Conservation (phyloP, 805 yeast genomes). For the Monosporozyma servazzii region DNA sequence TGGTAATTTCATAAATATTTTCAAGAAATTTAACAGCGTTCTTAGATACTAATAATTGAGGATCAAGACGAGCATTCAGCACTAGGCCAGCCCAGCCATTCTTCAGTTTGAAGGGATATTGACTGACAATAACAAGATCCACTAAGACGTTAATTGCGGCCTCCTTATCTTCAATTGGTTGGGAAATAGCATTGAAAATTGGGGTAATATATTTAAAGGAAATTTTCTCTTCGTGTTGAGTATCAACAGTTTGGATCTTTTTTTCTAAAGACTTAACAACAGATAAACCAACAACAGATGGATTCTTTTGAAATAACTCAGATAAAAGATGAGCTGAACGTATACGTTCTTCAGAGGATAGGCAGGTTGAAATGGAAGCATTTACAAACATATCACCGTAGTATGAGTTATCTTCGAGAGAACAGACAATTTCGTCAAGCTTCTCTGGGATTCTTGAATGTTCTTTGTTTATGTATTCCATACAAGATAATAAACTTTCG, state of each 20-base stretch:
- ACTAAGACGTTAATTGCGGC: slow-evolving; percentile 30
- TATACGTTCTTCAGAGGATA: slow-evolving; percentile 31
- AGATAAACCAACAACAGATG: slow-evolving; percentile 35
- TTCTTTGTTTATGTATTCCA: slow-evolving; percentile 16
- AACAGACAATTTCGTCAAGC: slow-evolving; percentile 6
- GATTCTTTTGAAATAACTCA: slow-evolving; percentile 28
- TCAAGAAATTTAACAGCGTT: slow-evolving; percentile 18
- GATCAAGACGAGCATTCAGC: slow-evolving; percentile 51
- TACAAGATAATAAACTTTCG: slow-evolving; percentile 15
- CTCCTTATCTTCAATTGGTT: slow-evolving; percentile 18
- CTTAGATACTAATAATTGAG: slow-evolving; percentile 44
- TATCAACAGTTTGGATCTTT: slow-evolving; percentile 13
- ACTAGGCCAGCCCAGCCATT: slow-evolving; percentile 75
- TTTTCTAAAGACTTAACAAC: slow-evolving; percentile 36
- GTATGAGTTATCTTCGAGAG: slow-evolving; percentile 7
- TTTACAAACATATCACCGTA: slow-evolving; percentile 46
- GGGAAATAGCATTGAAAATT: slow-evolving; percentile 33
- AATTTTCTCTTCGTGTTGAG: slow-evolving; percentile 16
- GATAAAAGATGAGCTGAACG: slow-evolving; percentile 29
- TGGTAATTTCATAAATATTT: slow-evolving; percentile 15
- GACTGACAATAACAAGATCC: slow-evolving; percentile 36
- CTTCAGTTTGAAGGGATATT: slow-evolving; percentile 34
- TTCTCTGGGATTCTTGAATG: slow-evolving; percentile 7
- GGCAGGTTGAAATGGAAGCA: slow-evolving; percentile 35
- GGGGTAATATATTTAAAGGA: slow-evolving; percentile 29